phyloP scores from a whole-genome alignment of 768 basidiomycete species.

The Multifurca ochricompacta region DNA sequence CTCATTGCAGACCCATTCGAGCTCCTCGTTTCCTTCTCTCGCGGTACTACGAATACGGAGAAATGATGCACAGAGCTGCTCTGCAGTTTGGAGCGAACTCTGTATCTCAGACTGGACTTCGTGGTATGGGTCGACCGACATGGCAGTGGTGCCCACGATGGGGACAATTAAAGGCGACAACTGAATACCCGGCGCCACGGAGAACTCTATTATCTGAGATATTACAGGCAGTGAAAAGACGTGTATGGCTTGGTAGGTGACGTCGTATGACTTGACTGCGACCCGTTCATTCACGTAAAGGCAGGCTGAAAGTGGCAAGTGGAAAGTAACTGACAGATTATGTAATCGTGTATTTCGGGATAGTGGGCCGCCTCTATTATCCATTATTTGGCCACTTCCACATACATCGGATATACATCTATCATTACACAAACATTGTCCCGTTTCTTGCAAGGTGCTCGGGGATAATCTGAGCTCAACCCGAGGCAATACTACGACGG shows the following conservation, averaged over 20 bases:
- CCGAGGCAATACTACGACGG: neutral
- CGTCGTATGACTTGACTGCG: neutral
- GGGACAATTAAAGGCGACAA: neutral
- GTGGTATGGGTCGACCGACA: slow-evolving; percentile 83
- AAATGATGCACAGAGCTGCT: slow-evolving; percentile 67
- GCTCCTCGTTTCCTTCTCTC: slow-evolving; percentile 66
- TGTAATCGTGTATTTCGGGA: too few species aligned
- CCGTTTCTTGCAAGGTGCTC: too few species aligned
- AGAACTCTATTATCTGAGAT: neutral
- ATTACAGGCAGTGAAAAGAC: neutral
- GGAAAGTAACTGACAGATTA: too few species aligned
- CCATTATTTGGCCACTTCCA: too few species aligned
- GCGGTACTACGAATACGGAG: slow-evolving; percentile 72
- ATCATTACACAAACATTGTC: too few species aligned
- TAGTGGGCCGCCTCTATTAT: too few species aligned
- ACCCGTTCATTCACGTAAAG: neutral
- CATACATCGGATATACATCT: too few species aligned
- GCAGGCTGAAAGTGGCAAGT: neutral
- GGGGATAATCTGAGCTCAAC: neutral
- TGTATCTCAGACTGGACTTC: slow-evolving; percentile 81
- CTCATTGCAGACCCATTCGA: slow-evolving; percentile 73
- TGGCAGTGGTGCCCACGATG: slow-evolving; percentile 23
- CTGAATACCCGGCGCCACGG: neutral
- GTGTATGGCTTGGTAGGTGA: neutral
- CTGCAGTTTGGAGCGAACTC: slow-evolving; percentile 59